phyloP scores from a whole-genome alignment of 495 filamentous ascomycete genomes.

The Antarctomyces pellizariae region DNA sequence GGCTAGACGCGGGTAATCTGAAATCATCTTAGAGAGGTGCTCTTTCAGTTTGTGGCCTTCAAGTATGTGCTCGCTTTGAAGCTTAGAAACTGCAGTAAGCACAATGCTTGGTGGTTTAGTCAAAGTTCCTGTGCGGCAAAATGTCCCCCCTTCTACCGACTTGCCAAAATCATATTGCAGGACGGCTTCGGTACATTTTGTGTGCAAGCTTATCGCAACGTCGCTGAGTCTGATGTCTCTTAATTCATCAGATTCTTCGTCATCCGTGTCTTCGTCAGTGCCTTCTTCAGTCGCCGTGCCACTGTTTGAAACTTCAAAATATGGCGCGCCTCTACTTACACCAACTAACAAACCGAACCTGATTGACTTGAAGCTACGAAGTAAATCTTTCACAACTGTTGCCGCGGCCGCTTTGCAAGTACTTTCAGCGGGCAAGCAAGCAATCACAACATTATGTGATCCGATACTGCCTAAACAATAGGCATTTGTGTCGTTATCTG shows the following conservation, averaged over 20 bases:
- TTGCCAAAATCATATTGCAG: constrained; percentile 22
- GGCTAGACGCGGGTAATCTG: constrained; percentile 7
- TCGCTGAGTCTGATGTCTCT: constrained; percentile 20
- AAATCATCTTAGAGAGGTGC: constrained; percentile 11
- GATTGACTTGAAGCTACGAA: constrained; percentile 18
- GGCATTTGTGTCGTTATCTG: constrained; percentile 11
- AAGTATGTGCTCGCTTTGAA: constrained; percentile 11
- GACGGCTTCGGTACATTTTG: too few relatives aligned
- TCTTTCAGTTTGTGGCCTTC: constrained; percentile 5
- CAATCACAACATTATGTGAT: constrained; percentile 20
- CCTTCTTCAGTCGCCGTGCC: too few relatives aligned
- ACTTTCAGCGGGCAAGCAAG: constrained; percentile 16
- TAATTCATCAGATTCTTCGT: constrained; percentile 14
- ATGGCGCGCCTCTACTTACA: constrained; percentile 19
- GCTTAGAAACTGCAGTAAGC: constrained; percentile 11
- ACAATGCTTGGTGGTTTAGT: constrained; percentile 14
- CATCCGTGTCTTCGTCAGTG: too few relatives aligned
- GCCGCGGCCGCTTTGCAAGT: constrained; percentile 17
- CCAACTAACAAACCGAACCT: constrained; percentile 22
- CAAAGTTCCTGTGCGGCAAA: constrained; percentile 15
- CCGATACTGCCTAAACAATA: constrained; percentile 18
- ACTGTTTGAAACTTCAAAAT: too few relatives aligned
- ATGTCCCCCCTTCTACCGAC: constrained; percentile 8
- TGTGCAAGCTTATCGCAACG: constrained; percentile 20
- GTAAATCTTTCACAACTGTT: constrained; percentile 15